Evolutionary conservation across 345 rosid species (phyloP), one percentile per base, ranked within the genome.

Genomic region (Eutrema japonicum): DNA sequence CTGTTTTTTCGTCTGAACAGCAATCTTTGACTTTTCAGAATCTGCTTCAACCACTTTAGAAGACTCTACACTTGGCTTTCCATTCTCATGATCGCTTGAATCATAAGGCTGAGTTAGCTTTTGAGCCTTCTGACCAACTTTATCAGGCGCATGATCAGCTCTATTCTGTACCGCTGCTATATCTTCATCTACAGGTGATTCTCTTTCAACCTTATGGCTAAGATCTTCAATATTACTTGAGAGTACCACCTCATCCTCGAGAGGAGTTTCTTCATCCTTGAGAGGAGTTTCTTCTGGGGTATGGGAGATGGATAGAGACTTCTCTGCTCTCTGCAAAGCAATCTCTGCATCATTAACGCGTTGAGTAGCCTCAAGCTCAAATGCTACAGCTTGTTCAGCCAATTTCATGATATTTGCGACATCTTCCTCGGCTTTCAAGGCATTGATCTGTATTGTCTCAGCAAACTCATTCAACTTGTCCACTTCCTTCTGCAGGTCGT

Each of bases 361-460:
- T 64, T 89, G 86, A 46, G 87, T 70, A 77, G 96, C 93, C 81
- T 90, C 93, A 26, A 90, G 82, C 72, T 90, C 97, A 78, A 85
- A 82, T 60, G 96, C 98, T 73, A 93, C 96, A 65, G 96, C 98
- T 80, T 90, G 89, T 83, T 93, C 98, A 45, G 98, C 98, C 66
- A 92, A 80, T 71, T 84, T 83, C 98, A 93, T 93, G 66, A 93
- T 77, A 70, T 89, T 93, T 18, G 92, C 75, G 16, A 93, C 98
- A 56, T 90, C 98, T 68, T 90, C 97, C 73, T 93, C 98, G 4
- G 97, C 89, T 78, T 87, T 83, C 75, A 93, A 74, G 9, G 92
- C 88, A 75, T 50, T 66, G 77, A 83, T 85, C 83, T 85, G 88
- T 41, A 85, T 87, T 70, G 82, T 73, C 80, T 89, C 93, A 2